Conservation (phyloP, 179 eudicot genomes). For the Sideroxylon spinosum region DNA sequence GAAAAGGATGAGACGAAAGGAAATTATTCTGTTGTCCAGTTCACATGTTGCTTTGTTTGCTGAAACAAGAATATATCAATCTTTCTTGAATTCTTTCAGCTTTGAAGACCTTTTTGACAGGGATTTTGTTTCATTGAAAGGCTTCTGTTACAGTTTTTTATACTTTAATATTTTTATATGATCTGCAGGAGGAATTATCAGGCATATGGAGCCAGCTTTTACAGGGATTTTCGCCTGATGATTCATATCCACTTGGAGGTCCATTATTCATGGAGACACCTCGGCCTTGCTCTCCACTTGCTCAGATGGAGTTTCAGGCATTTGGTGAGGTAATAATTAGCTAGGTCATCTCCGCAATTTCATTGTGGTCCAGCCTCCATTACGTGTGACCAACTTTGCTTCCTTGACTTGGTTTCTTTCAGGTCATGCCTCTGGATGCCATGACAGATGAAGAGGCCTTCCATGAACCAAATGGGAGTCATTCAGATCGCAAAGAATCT, state of each 20-base stretch:
- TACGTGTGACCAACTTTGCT: slow-evolving; percentile 1
- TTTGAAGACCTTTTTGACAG: not conserved
- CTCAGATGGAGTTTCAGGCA: slow-evolving; percentile 41
- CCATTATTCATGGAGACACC: slow-evolving; percentile 85
- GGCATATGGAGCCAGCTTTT: slow-evolving; percentile 53
- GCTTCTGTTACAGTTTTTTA: not conserved
- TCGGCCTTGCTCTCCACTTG: slow-evolving; percentile 60
- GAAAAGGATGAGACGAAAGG: not conserved
- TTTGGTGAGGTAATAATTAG: slow-evolving; percentile 50
- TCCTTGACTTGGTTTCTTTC: slow-evolving; percentile 13
- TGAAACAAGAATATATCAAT: not conserved
- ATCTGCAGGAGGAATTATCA: slow-evolving; percentile 57
- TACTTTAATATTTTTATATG: slow-evolving; percentile 9
- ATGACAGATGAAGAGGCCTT: slow-evolving; percentile 55
- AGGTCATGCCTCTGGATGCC: slow-evolving; percentile 42
- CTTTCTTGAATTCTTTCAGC: not conserved
- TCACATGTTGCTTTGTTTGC: not conserved
- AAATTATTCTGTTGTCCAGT: slow-evolving; percentile 2
- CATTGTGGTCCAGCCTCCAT: not conserved
- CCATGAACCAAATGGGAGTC: slow-evolving; percentile 61
- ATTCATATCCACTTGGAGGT: slow-evolving; percentile 59
- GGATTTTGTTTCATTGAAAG: not conserved
- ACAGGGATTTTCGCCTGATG: slow-evolving; percentile 75
- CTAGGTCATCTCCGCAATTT: not conserved
- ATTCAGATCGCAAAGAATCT: slow-evolving; percentile 68